Evolutionary conservation across 2,329 filamentous ascomycete genomes (phyloP), one percentile per base, ranked within the genome.

Genomic region (Aureobasidium melanogenum): DNA sequence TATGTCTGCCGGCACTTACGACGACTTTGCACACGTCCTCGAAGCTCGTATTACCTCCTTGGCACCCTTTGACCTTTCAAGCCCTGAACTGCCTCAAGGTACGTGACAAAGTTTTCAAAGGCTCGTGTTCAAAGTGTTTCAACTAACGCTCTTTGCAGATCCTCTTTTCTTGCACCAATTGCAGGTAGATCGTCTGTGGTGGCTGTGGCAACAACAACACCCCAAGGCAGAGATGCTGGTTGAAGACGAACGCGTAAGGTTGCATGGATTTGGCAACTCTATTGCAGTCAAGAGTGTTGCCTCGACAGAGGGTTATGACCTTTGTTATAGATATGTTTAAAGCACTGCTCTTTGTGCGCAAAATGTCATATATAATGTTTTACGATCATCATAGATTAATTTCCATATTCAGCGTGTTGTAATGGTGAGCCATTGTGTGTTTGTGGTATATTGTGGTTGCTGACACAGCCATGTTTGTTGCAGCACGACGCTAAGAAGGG

Each of bases 271-370:
- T 7, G 63, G 62, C 17, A 50, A 48, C 7, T 52, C 63, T 24
- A 51, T 66, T 12, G 60, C 63, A 34, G 65, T 70, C 1, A 54
- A 36, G 12, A 64, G 69, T 22, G 60, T 68, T 12, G 67, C 68
- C 47, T 61, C 66, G 52, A 63, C 62, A 10, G 59, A 67, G 46
- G 58, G 56, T 17, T 62, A 61, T 4, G 38, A 64, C 14, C 62
- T 68, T 19, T 69, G 68, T 48, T 69, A 70, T 39, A 46, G 60
- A 36, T 69, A 70, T 36, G 46, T 60, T 1, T 60, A 50, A 43
- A 26, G 17, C 17, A 10, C 8, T 4, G 47, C n/a, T 24, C 5
- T 4, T 24, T 9, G 12, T 24, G 30, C 5, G 8, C 15, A 15
- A 4, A 24, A 19, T 36, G 12, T 34, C 2, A 10, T 15, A 14